phyloP scores from a whole-genome alignment of 1,284 basidiomycete genomes.

The Trichosporon sp. region DNA sequence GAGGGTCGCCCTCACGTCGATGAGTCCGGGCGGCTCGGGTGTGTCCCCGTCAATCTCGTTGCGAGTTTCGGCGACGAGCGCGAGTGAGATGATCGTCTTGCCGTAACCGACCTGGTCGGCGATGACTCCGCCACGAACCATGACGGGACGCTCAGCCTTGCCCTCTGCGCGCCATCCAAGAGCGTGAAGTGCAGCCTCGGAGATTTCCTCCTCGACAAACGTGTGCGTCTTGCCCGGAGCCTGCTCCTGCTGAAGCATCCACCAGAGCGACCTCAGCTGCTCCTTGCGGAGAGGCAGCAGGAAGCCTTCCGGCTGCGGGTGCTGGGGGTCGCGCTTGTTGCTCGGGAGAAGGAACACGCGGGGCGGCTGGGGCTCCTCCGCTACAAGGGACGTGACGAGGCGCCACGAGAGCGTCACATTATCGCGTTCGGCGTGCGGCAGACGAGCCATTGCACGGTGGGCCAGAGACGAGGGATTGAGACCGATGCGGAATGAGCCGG shows the following conservation, averaged over 20 bases:
- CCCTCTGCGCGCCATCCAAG: conserved; percentile 93
- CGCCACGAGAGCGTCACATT: conserved; percentile 71
- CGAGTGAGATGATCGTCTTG: conserved; percentile 92
- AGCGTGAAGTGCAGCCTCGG: conserved; percentile 80
- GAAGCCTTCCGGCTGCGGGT: conserved; percentile 79
- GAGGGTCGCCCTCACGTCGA: conserved; percentile 74
- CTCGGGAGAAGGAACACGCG: conserved; percentile 67
- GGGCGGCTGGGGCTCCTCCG: conserved; percentile 59
- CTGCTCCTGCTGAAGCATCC: conserved; percentile 87
- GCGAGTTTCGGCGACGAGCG: conserved; percentile 68
- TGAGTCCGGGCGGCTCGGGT: conserved; percentile 60
- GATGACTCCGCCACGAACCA: conserved; percentile 83
- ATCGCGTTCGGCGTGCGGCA: conserved; percentile 66
- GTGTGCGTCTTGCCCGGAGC: conserved; percentile 63
- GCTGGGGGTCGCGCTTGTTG: conserved; percentile 75
- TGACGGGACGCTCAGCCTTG: conserved; percentile 74
- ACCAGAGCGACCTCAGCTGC: conserved; percentile 84
- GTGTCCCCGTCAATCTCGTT: conserved; percentile 59
- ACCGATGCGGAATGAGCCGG: conserved; percentile 77
- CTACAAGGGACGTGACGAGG: conserved; percentile 64
- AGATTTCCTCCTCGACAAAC: conserved; percentile 91
- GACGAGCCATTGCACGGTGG: conserved; percentile 79
- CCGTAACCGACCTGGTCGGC: conserved; percentile 97
- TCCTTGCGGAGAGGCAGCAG: conserved; percentile 70
- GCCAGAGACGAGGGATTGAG: conserved; percentile 84